A percentile compares a stretch with the other conserved stretches of the same genome.
Conservation (phyloP, 1,139 yeast genomes). For the Hansenula lynferdii region DNA sequence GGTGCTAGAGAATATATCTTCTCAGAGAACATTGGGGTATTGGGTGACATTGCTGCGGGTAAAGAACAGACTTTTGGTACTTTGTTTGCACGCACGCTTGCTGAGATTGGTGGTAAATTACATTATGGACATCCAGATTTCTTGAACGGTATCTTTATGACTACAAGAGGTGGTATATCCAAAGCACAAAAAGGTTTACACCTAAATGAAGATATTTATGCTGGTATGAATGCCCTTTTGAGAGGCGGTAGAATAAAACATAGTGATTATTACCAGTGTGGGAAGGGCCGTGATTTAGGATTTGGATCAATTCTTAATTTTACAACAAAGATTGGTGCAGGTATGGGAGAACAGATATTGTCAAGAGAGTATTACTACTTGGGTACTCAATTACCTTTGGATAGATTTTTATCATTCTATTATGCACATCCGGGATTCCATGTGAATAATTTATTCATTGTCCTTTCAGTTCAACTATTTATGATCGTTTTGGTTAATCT, state of each 20-base stretch:
- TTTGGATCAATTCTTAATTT: conserved; percentile 81
- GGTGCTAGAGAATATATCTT: conserved; percentile 90
- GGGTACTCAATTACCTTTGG: conserved; percentile 76
- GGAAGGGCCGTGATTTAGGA: conserved; percentile 88
- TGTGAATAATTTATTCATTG: conserved; percentile 73
- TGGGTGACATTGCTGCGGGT: conserved; percentile 92
- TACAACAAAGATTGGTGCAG: conserved; percentile 88
- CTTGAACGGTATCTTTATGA: conserved; percentile 78
- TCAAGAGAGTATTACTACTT: conserved; percentile 81
- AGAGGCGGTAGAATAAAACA: conserved; percentile 87
- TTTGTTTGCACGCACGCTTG: conserved; percentile 77
- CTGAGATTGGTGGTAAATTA: conserved; percentile 80
- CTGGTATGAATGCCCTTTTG: conserved; percentile 79
- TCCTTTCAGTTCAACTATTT: conserved; percentile 68
- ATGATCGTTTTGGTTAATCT: conserved; percentile 62
- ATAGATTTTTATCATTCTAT: conserved; percentile 76
- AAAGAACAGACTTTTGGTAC: conserved; percentile 94
- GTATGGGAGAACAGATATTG: conserved; percentile 89
- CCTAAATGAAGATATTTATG: conserved; percentile 85
- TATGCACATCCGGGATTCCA: conserved; percentile 95
- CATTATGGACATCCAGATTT: conserved; percentile 95
- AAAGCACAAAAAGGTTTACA: conserved; percentile 87
- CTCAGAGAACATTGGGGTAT: conserved; percentile 78
- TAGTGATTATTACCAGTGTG: conserved; percentile 86
- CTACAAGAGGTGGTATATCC: conserved; percentile 86